Conservation (phyloP, 2,329 filamentous ascomycete species). For the Arthrobotrys musiformis region DNA sequence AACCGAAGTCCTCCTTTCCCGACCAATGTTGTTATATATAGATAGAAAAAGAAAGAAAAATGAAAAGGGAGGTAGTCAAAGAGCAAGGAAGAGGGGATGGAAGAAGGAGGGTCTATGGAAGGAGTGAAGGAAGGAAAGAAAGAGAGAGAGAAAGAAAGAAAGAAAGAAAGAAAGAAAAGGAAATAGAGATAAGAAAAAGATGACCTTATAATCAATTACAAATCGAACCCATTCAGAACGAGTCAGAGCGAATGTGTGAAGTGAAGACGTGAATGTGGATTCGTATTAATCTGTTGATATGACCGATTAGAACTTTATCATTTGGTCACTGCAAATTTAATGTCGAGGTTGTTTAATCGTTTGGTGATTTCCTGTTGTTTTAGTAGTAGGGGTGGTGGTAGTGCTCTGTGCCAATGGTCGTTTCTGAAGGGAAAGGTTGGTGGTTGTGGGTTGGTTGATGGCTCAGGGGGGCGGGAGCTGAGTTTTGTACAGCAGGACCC, state of each 20-base stretch:
- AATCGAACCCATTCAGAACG: neutral
- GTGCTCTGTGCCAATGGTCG: neutral
- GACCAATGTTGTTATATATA: neutral
- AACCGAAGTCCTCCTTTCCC: neutral
- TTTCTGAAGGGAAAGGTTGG: neutral
- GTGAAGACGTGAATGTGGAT: conserved; percentile 13
- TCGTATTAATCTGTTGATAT: neutral
- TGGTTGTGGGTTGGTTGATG: neutral
- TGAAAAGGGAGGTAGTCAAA: neutral
- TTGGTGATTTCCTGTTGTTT: neutral
- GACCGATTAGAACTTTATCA: neutral
- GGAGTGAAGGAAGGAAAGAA: conserved; percentile 57
- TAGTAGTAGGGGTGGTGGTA: neutral
- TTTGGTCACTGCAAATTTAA: neutral
- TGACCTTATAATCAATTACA: conserved; percentile 4
- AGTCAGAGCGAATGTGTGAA: conserved; percentile 8
- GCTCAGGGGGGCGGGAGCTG: conserved; percentile 10
- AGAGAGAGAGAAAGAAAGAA: conserved; percentile 41
- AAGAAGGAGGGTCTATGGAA: conserved; percentile 10
- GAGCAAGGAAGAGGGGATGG: neutral
- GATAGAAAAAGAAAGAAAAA: neutral
- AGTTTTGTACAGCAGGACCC: conserved; percentile 1
- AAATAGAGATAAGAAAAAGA: conserved; percentile 61
- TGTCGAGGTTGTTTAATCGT: neutral
- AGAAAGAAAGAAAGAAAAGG: conserved; percentile 60